Conservation (phyloP, 176 grass and related monocot genomes). For the Phoenix roebelenii region DNA sequence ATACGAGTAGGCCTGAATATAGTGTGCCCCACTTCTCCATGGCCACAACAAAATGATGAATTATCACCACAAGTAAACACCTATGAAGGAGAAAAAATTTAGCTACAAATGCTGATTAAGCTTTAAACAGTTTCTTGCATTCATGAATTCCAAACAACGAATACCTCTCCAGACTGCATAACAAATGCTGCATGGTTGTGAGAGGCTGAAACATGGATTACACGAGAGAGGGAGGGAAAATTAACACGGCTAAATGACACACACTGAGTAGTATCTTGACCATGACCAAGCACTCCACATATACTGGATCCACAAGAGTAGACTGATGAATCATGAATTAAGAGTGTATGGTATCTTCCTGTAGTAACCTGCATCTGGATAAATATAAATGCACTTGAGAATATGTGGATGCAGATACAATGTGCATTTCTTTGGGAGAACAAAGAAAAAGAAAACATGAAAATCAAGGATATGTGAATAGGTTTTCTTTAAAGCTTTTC, state of each 20-base stretch:
- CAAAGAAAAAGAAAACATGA: too few relatives aligned
- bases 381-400: slow-evolving; percentile 27
- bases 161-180: slow-evolving; percentile 88
- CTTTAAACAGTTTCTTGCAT: background rate
- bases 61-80: slow-evolving; percentile 98
- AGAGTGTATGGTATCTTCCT: slow-evolving; percentile 94
- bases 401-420: slow-evolving; percentile 3
- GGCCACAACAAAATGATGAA: slow-evolving; percentile 96
- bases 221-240: slow-evolving; percentile 72
- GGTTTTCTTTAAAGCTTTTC: too few relatives aligned
- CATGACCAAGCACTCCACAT: slow-evolving; percentile 98
- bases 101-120: background rate
- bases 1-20: slow-evolving; percentile 86
- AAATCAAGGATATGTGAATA: too few relatives aligned
- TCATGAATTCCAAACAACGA: slow-evolving; percentile 4
- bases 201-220: slow-evolving; percentile 79
- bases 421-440: too few relatives aligned
- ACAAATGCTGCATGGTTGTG: slow-evolving; percentile 96
- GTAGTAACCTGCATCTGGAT: slow-evolving; percentile 97
- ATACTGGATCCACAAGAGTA: slow-evolving; percentile 97
- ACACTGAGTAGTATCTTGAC: slow-evolving; percentile 87
- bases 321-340: slow-evolving; percentile 88
- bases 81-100: slow-evolving; percentile 24
- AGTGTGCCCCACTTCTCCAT: slow-evolving; percentile 70
- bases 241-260: slow-evolving; percentile 60